Conservation (phyloP, 371 early-diverging fungal genomes). For the Vittaforma corneae region DNA sequence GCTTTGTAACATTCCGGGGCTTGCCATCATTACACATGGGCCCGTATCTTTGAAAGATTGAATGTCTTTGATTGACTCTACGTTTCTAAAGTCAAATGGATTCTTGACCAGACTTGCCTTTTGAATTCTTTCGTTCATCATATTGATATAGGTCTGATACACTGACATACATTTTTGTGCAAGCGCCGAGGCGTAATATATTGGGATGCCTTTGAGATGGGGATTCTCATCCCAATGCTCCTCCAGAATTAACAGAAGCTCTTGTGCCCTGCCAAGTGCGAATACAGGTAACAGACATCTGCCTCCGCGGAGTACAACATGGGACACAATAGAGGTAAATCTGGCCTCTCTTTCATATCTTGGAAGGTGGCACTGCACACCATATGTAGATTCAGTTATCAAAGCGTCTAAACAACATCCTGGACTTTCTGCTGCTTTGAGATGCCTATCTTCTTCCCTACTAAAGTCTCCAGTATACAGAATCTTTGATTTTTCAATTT, state of each 20-base stretch:
- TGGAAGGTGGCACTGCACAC: conserved; percentile 90
- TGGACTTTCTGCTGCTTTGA: conserved; percentile 92
- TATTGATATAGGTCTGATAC: conserved; percentile 94
- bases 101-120: conserved; percentile 77
- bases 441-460: conserved; percentile 95
- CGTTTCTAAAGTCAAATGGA: conserved; percentile 92
- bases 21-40: conserved; percentile 98
- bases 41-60: conserved; percentile 85
- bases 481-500: conserved; percentile 82
- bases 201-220: conserved; percentile 74
- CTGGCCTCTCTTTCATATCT: conserved; percentile 81
- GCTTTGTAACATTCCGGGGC: conserved; percentile 98
- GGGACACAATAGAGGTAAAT: conserved; percentile 68
- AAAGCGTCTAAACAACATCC: conserved; percentile 73
- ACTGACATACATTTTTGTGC: conserved; percentile 95
- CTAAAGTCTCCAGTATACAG: conserved; percentile 99
- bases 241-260: conserved; percentile 89
- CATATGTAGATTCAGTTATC: conserved; percentile 95
- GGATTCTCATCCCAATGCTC: conserved; percentile 93
- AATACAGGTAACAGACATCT: conserved; percentile 95
- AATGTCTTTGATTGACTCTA: conserved; percentile 77
- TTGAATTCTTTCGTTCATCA: conserved; percentile 93
- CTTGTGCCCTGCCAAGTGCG: conserved; percentile 95
- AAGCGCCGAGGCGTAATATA: conserved; percentile 89
- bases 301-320: conserved; percentile 84